Conservation (phyloP, 176 grass and related monocot genomes). For the Hyparrhenia diplandra region DNA sequence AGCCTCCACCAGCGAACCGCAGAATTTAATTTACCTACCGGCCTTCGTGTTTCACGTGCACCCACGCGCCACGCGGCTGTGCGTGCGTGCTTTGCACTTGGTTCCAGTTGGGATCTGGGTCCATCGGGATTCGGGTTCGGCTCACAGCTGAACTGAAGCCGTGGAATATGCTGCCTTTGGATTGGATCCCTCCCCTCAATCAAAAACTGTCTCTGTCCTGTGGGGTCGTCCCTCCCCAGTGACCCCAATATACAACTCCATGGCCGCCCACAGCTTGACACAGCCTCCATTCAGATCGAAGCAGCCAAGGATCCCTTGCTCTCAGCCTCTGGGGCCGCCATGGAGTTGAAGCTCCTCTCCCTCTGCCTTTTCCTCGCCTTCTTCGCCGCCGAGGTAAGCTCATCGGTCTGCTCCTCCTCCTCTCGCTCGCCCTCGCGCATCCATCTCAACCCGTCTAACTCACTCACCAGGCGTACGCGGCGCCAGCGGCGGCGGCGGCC, state of each 20-base stretch:
- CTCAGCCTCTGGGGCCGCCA: not conserved
- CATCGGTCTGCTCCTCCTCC: not conserved
- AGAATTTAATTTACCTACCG: no score
- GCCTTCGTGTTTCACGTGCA: no score
- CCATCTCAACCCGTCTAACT: not conserved
- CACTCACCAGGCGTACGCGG: not conserved
- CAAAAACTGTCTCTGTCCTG: not conserved
- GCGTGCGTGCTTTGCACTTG: no score
- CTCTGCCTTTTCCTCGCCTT: not conserved
- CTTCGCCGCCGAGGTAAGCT: conserved; percentile 16
- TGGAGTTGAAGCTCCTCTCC: conserved; percentile 11
- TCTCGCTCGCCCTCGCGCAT: not conserved
- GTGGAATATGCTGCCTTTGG: no score
- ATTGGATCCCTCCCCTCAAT: no score
- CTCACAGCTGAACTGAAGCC: no score
- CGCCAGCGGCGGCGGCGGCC: not conserved
- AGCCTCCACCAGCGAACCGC: no score
- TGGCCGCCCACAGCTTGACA: not conserved
- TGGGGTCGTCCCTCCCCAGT: not conserved
- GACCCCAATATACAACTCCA: not conserved
- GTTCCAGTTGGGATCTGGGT: no score
- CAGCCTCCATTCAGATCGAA: not conserved
- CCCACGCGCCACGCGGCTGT: no score
- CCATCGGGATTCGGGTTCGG: no score
- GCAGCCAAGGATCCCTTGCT: not conserved